These are phyloP conservation scores for Kuraishia piskuri DNA, from an alignment of 805 yeast species.

Conservation along the genomic window DNA sequence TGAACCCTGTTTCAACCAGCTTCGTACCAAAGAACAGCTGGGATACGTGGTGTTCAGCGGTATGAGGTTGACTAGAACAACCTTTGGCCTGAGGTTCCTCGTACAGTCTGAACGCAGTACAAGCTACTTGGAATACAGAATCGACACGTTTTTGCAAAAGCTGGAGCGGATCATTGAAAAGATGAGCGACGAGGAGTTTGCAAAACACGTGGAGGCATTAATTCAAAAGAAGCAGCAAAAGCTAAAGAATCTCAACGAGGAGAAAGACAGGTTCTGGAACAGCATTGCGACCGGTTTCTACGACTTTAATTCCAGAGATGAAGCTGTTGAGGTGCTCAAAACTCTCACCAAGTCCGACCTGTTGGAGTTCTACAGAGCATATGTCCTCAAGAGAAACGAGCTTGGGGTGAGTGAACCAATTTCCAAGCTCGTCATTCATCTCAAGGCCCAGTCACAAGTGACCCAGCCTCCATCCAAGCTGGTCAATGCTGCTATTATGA, in stretches of 20 bases:
- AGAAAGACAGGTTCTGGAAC: slow-evolving; percentile 54
- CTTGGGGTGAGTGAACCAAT: slow-evolving; percentile 16
- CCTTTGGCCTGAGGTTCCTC: slow-evolving; percentile 63
- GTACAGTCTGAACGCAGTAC: slow-evolving; percentile 80
- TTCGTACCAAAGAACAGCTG: slow-evolving; percentile 89
- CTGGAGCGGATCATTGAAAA: slow-evolving; percentile 37
- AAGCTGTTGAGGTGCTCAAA: slow-evolving; percentile 49
- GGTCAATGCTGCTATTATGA: slow-evolving; percentile 18
- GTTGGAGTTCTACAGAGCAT: slow-evolving; percentile 39
- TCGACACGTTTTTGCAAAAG: slow-evolving; percentile 51
- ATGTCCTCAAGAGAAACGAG: slow-evolving; percentile 20
- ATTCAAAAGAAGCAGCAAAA: slow-evolving; percentile 59
- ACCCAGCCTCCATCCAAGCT: slow-evolving; percentile 12
- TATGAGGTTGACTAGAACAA: slow-evolving; percentile 56
- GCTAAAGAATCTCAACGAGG: slow-evolving; percentile 73
- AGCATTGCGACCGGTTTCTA: slow-evolving; percentile 70
- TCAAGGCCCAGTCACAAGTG: slow-evolving; percentile 43
- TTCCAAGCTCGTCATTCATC: slow-evolving; percentile 44
- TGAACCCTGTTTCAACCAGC: slow-evolving; percentile 85
- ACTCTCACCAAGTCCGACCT: slow-evolving; percentile 49
- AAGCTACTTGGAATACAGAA: slow-evolving; percentile 66
- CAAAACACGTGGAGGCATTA: slow-evolving; percentile 61
- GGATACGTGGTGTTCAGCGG: slow-evolving; percentile 93
- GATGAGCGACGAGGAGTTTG: slow-evolving; percentile 57
- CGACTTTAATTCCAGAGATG: slow-evolving; percentile 54